Evolutionary conservation across 2,329 filamentous ascomycete genomes (phyloP), one percentile per base, ranked within the genome.

Genomic region (Periconia sp.): DNA sequence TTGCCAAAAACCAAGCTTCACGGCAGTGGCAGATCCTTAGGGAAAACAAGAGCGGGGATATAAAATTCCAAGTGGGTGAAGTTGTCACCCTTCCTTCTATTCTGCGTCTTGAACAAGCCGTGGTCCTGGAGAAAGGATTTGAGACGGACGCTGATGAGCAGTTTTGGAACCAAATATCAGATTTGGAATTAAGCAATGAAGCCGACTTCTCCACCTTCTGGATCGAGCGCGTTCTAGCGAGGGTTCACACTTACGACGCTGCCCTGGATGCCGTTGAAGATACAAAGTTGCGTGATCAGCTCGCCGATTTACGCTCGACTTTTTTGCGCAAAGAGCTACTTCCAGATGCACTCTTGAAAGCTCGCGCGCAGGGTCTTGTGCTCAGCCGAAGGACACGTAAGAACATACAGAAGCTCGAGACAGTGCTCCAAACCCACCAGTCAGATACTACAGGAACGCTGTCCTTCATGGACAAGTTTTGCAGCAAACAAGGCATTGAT

Each of bases 301-400:
- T 72, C 7, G 46, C 54, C 4, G 63, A 69, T 5, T 36, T 71
- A 3, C 52, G 71, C 3, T 43, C 57, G 4, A 39, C 48, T 4
- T 64, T 71, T 35, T 21, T 65, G 9, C 47, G 51, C 12, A 65
- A 63, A 39, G 69, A 71, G 5, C 57, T 71, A 6, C 19, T 72
- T 1, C 61, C 67, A 1, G 67, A 69, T 8, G 47, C 58, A 3
- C 23, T 68, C 3, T 25, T 57, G 3, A 69, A 66, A 43, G 65
- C 66, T 6, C 48, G 58, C 4, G 46, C 61, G 4, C 65, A 68
- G 34, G 53, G 57, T 2, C 41, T 71, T 3, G 29, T 66, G 1
- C 54, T 60, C 17, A 66, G 66, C 40, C 59, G 59, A 15, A 65
- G 58, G 26, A 61, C 62, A 4, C 50, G 50, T 30, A 69, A 66